Base-by-base conservation (phyloP, 2,329 filamentous ascomycete species). In the Penicillium freii region DNA sequence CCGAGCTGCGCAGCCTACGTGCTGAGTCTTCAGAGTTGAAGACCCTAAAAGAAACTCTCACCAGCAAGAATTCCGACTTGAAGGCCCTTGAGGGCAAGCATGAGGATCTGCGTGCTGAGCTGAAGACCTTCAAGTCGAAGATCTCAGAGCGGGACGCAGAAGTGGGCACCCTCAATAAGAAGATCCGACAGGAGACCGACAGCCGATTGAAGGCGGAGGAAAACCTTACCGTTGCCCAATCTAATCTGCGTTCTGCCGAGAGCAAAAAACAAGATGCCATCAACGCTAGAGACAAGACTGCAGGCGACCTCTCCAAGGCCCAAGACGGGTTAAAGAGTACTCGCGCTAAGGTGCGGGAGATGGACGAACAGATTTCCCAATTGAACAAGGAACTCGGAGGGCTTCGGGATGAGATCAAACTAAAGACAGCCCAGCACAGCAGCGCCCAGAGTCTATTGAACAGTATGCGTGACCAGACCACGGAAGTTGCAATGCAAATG, bases 381-480 rank as follows among this genome's bases (percentile, higher is more conserved):
- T 73, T 95, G 31, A 84, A 82, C 48, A 84, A 84, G 31, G 90
- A 96, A 62, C 83, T 87, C 33, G 81, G 81, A 6, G 80, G 81
- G 19, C 78, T 92, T 21, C 84, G 87, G 42, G 91, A 96, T 63
- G 92, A 97, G 66, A 84, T 90, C 0, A 85, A 92, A 54, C 82
- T 96, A 58, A 96, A 94, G 79, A 84, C 85, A 2, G 90, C 91
- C 39, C 91, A 97, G 74, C 92, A 96, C 69, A 84, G 84, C 52
- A 96, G 87, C 64, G 89, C 91, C 0, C 91, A 97, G 72, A 89
- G 88, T 50, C 78, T 97, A 15, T 86, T 97, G 72, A 88, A 87
- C 67, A 96, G 90, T 71, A 94, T 97, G 91, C 90, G 92, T 59
- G 92, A 97, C 67, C 92, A 97, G 77, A 89, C 88, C 0, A 84